Percentiles rank a stretch among this genome's conserved stretches.
These are phyloP conservation scores for Phytopythium sindhum DNA, from an alignment of 352 stramenopile genomes.

Conservation along the genomic window DNA sequence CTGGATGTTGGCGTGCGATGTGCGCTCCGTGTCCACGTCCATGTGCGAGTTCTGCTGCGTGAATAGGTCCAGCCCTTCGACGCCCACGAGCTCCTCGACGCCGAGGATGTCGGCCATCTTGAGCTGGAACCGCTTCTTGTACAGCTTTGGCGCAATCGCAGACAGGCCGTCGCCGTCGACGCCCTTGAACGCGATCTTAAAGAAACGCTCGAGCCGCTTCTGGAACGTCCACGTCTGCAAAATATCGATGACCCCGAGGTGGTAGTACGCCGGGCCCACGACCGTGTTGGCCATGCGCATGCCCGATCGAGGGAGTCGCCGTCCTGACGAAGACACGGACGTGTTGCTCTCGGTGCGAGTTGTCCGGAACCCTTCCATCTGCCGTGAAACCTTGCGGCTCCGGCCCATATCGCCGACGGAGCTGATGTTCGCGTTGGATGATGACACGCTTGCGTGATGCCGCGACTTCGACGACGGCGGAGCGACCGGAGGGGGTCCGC, in stretches of 20 bases:
- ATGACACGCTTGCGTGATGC: conserved; percentile 61
- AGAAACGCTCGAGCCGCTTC: conserved; percentile 85
- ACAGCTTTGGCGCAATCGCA: conserved; percentile 79
- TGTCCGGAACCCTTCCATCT: conserved; percentile 36
- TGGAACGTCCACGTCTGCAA: conserved; percentile 87
- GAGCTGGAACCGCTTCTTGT: conserved; percentile 82
- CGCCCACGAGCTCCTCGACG: conserved; percentile 63
- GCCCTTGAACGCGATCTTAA: conserved; percentile 85
- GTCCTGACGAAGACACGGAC: conserved; percentile 60
- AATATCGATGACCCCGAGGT: conserved; percentile 90
- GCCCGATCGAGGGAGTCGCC: conserved; percentile 65
- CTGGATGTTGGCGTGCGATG: conserved; percentile 57
- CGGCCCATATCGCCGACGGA: conserved; percentile 10
- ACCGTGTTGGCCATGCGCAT: conserved; percentile 87
- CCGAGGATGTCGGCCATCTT: conserved; percentile 87
- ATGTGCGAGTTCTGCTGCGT: conserved; percentile 88
- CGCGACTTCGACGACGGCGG: conserved; percentile 26
- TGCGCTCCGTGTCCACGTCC: conserved; percentile 73
- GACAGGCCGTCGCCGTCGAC: conserved; percentile 80
- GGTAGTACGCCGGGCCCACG: conserved; percentile 86
- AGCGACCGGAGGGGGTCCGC: conserved; percentile 21
- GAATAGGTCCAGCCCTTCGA: conserved; percentile 59
- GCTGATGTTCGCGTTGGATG: conserved; percentile 29
- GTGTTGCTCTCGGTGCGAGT: conserved; percentile 55
- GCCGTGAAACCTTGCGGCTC: conserved; percentile 51